Percentiles rank a stretch among this genome's conserved stretches.
Conservation (phyloP, 2,329 filamentous ascomycete species). For the Pseudocercospora pini-densiflorae region DNA sequence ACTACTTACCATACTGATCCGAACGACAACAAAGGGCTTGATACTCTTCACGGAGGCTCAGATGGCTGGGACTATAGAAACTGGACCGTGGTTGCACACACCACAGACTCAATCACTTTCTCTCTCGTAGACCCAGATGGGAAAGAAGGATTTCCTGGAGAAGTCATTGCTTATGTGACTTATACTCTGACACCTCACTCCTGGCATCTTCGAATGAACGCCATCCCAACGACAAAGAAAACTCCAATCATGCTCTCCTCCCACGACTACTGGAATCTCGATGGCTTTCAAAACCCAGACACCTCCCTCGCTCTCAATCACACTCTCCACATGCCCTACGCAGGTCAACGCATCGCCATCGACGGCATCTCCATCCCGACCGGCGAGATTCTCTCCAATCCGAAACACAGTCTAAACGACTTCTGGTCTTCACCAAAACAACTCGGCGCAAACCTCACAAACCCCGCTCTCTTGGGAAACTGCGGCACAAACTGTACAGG, state of each 20-base stretch:
- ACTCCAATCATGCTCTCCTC: slow-evolving; percentile 81
- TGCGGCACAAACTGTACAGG: slow-evolving; percentile 83
- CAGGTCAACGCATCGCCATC: slow-evolving; percentile 68
- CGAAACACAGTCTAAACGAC: slow-evolving; percentile 71
- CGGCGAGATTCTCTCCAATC: slow-evolving; percentile 69
- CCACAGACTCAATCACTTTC: slow-evolving; percentile 71
- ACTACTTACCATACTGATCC: slow-evolving; percentile 51
- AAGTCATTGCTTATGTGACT: slow-evolving; percentile 65
- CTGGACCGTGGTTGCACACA: slow-evolving; percentile 74
- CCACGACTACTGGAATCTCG: slow-evolving; percentile 80
- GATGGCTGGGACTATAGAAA: slow-evolving; percentile 66
- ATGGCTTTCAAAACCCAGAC: slow-evolving; percentile 75
- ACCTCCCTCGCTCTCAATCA: slow-evolving; percentile 70
- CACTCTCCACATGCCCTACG: slow-evolving; percentile 72
- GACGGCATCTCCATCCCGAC: slow-evolving; percentile 60
- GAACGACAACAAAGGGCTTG: slow-evolving; percentile 54
- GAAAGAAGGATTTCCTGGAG: slow-evolving; percentile 76
- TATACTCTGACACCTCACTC: slow-evolving; percentile 69
- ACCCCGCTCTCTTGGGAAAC: slow-evolving; percentile 68
- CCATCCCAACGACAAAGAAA: slow-evolving; percentile 70
- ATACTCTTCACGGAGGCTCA: slow-evolving; percentile 58
- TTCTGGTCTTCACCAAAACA: slow-evolving; percentile 84
- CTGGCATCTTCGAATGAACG: slow-evolving; percentile 76
- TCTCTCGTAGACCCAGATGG: slow-evolving; percentile 73
- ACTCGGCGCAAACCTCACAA: slow-evolving; percentile 70